Evolutionary conservation across 805 yeast species (phyloP), one percentile per base, ranked within the genome.

Genomic region (Candida suzukii): DNA sequence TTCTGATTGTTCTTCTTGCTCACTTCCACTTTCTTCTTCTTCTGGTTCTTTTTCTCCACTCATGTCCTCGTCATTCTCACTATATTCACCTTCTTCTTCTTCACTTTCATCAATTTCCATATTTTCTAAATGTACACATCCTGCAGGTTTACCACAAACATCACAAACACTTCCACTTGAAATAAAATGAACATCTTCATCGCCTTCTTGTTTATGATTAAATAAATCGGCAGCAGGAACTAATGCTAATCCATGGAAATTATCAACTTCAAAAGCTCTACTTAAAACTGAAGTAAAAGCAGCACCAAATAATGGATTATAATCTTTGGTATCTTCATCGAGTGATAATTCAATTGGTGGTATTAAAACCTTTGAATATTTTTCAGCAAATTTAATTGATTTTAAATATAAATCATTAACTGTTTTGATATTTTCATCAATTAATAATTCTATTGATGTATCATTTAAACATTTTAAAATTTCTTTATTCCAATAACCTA

Each of bases 171-270:
- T 62, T 16, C 52, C 59, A 3, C 70, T 46, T 3, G 80, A 64
- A 43, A 77, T 83, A 54, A 88, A 86, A 59, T 80, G 82, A 10
- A 80, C 88, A 49, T 75, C 69, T 46, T 85, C 88, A 6, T 62
- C 53, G 2, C 60, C 78, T 13, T 63, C 70, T 6, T 35, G 21
- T 69, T 58, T 57, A 54, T 88, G 96, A 50, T 90, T 90, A 63
- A 88, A 87, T 28, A 91, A 64, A 61, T 90, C 96, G 0, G 96
- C 97, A 14, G 88, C 86, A 0, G 97, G 96, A 20, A 90, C 95
- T 38, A 91, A 64, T 0, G 85, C 87, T 25, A 81, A 68, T 26
- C 79, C 84, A 51, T 83, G 87, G 55, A 60, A 88, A 38, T 70
- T 69, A 58, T 91, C 98, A 24, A 90, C 76, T 32, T 78, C 80